A percentile compares a stretch with the other conserved stretches of the same genome.
These are phyloP conservation scores for Paecilomyces niveus DNA, from an alignment of 2,329 filamentous ascomycete species.

Conservation along the genomic window DNA sequence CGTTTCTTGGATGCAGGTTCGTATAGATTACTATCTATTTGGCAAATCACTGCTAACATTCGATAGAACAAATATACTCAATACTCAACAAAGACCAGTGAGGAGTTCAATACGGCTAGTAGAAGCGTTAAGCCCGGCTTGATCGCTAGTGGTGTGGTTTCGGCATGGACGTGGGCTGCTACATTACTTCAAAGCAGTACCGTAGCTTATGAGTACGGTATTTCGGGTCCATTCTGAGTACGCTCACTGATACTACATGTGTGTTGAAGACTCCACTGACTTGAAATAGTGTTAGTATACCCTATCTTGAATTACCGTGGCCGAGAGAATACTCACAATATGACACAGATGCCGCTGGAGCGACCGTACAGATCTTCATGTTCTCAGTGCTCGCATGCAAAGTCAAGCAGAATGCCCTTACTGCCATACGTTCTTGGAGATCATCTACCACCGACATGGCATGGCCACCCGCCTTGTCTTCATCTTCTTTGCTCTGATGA, in stretches of 20 bases:
- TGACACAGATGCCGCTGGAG: conserved; percentile 33
- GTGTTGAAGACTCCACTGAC: neutral
- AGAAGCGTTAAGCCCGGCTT: conserved; percentile 15
- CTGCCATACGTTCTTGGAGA: conserved; percentile 36
- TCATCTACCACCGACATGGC: conserved; percentile 35
- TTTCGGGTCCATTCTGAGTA: conserved; percentile 30
- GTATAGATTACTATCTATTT: neutral
- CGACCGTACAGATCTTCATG: conserved; percentile 38
- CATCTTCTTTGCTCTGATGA: conserved; percentile 35
- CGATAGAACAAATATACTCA: conserved; percentile 13
- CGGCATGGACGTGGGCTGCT: conserved; percentile 17
- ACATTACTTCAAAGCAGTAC: conserved; percentile 25
- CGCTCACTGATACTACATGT: neutral
- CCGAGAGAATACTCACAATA: neutral
- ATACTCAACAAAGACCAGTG: conserved; percentile 10
- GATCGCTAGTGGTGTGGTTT: conserved; percentile 16
- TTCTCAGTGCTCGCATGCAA: conserved; percentile 39
- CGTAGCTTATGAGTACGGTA: conserved; percentile 30
- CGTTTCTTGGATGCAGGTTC: neutral
- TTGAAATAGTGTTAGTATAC: neutral
- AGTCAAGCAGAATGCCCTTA: conserved; percentile 35
- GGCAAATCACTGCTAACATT: neutral
- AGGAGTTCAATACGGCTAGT: conserved; percentile 14
- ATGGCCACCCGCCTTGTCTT: conserved; percentile 31
- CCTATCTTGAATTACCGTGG: neutral